Evolutionary conservation across 2,329 filamentous ascomycete species (phyloP).

Genomic region (Monilinia polystroma): DNA sequence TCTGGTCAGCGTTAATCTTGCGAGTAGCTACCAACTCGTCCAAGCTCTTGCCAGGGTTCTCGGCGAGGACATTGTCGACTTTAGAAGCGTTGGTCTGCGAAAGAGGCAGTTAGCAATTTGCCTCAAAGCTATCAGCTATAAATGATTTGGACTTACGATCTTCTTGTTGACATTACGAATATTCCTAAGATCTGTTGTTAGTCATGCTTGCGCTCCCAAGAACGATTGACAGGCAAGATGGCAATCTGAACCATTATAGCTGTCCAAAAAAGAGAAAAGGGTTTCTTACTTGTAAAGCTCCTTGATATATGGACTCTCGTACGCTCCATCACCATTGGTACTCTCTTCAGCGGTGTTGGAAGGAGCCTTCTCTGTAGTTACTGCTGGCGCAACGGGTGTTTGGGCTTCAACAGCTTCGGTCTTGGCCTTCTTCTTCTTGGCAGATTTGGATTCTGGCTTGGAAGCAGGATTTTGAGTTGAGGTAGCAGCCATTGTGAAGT

Average conservation of each 20-base stretch:
- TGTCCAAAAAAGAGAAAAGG: background rate
- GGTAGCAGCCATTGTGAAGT: slow-evolving; percentile 59
- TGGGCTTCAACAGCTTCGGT: slow-evolving; percentile 46
- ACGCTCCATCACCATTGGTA: slow-evolving; percentile 51
- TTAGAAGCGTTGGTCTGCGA: slow-evolving; percentile 66
- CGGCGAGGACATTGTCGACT: slow-evolving; percentile 66
- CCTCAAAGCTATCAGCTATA: background rate
- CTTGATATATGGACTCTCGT: slow-evolving; percentile 77
- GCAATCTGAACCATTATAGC: slow-evolving; percentile 17
- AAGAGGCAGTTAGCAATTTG: slow-evolving; percentile 28
- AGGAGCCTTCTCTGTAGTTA: slow-evolving; percentile 50
- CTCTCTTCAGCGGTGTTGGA: slow-evolving; percentile 47
- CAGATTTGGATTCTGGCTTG: slow-evolving; percentile 62
- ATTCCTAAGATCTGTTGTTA: slow-evolving; percentile 55
- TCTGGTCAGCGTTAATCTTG: slow-evolving; percentile 80
- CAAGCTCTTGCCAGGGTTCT: slow-evolving; percentile 68
- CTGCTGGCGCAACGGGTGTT: slow-evolving; percentile 52
- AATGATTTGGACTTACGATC: slow-evolving; percentile 60
- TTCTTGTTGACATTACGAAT: slow-evolving; percentile 94
- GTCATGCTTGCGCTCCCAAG: background rate
- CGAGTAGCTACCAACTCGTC: slow-evolving; percentile 69
- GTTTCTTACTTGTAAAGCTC: slow-evolving; percentile 81
- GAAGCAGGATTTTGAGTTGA: slow-evolving; percentile 62
- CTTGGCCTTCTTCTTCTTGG: slow-evolving; percentile 68
- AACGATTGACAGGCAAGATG: background rate